Percentiles rank a stretch among this genome's conserved stretches.
Conservation (phyloP, 2,329 filamentous ascomycete genomes). For the Ophiosphaerella korrae region DNA sequence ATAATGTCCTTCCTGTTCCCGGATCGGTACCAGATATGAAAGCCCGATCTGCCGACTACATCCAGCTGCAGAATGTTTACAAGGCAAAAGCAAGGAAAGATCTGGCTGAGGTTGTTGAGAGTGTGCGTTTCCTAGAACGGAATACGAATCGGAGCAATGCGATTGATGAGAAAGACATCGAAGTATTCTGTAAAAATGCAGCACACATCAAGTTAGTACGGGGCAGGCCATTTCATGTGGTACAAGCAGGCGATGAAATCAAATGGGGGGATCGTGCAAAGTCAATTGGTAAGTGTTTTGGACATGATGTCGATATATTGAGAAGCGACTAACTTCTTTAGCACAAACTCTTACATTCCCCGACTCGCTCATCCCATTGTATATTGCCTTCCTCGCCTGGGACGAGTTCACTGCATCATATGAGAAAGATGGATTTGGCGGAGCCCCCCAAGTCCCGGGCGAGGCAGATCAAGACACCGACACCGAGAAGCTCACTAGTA, state of each 20-base stretch:
- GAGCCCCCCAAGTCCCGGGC: constrained; percentile 46
- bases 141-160: constrained; percentile 52
- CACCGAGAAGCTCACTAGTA: constrained; percentile 50
- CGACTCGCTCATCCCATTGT: constrained; percentile 53
- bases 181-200: constrained; percentile 93
- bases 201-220: constrained; percentile 89
- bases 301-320: constrained; percentile 2
- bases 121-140: constrained; percentile 63
- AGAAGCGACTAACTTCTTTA: constrained; percentile 13
- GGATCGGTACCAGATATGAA: constrained; percentile 97
- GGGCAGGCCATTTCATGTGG: constrained; percentile 60
- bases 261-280: constrained; percentile 57
- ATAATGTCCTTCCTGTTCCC: constrained; percentile 78
- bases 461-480: constrained; percentile 37
- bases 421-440: constrained; percentile 39
- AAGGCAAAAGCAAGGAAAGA: constrained; percentile 85
- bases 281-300: constrained; percentile 55
- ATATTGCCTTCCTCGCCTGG: constrained; percentile 59
- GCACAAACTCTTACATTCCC: constrained; percentile 50
- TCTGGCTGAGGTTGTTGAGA: constrained; percentile 71
- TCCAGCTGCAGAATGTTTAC: constrained; percentile 90
- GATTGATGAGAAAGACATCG: constrained; percentile 75
- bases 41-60: constrained; percentile 86
- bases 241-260: constrained; percentile 49
- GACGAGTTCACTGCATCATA: constrained; percentile 54